Evolutionary conservation across 2,329 filamentous ascomycete genomes (phyloP).

Genomic region (Aspergillus japonicus): DNA sequence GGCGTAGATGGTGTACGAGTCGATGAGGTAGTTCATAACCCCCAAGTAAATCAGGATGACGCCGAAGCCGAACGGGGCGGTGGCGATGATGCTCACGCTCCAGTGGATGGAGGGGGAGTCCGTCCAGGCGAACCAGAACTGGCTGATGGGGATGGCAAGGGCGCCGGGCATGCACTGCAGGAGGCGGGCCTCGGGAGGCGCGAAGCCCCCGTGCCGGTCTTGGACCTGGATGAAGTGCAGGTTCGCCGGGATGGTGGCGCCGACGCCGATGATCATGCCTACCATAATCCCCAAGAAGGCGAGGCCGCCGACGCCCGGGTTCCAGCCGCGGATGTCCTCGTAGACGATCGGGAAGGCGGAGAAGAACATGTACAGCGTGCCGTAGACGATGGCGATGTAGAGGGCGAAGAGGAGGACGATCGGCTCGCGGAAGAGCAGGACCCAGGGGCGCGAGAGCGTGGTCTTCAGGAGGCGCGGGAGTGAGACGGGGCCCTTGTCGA

Average conservation of each 20-base stretch:
- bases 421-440: constrained; percentile 1
- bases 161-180: constrained; percentile 3
- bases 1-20: constrained; percentile 6
- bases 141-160: constrained; percentile 1
- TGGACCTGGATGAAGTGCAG: not conserved
- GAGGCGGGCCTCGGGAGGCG: not conserved
- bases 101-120: not conserved
- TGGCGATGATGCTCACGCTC: constrained; percentile 3
- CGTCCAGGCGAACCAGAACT: constrained; percentile 8
- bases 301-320: not conserved
- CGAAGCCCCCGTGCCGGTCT: not conserved
- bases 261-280: not conserved
- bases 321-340: constrained; percentile 3
- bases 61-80: constrained; percentile 1
- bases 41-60: constrained; percentile 1
- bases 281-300: constrained; percentile 1
- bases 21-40: constrained; percentile 3
- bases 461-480: not conserved
- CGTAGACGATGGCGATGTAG: constrained; percentile 5
- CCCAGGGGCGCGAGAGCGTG: constrained; percentile 1
- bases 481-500: not conserved
- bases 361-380: constrained; percentile 8
- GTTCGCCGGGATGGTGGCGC: constrained; percentile 1
- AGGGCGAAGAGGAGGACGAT: constrained; percentile 3
- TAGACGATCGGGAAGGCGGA: constrained; percentile 4